A percentile compares a stretch with the other conserved stretches of the same genome.
These are phyloP conservation scores for Hawksworthiomyces lignivorus DNA, from an alignment of 2,329 filamentous ascomycete species.

Conservation along the genomic window DNA sequence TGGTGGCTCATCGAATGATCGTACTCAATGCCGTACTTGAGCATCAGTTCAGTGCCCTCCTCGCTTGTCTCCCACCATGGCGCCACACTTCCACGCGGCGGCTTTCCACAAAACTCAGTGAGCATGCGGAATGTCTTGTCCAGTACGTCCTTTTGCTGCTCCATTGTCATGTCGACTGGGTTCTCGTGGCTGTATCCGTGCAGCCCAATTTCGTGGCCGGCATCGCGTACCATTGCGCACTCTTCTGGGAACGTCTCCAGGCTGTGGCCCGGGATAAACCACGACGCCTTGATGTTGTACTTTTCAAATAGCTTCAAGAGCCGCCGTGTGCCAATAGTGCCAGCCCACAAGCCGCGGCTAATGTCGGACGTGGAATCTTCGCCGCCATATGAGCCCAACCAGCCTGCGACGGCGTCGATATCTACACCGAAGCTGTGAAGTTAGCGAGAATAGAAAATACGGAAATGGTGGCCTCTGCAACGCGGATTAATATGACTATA, in stretches of 20 bases:
- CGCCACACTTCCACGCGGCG: conserved; percentile 63
- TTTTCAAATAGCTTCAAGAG: conserved; percentile 65
- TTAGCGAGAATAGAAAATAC: conserved; percentile 6
- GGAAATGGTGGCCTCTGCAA: too few species aligned
- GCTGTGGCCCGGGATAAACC: conserved; percentile 43
- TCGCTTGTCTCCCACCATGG: conserved; percentile 68
- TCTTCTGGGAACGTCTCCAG: conserved; percentile 43
- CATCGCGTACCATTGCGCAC: conserved; percentile 35
- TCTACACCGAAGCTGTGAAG: conserved; percentile 57
- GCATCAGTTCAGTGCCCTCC: conserved; percentile 57
- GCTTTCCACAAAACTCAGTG: conserved; percentile 64
- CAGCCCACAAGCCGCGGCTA: conserved; percentile 60
- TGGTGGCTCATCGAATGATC: conserved; percentile 61
- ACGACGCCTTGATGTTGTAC: conserved; percentile 60
- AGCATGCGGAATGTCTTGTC: conserved; percentile 67
- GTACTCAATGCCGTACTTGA: conserved; percentile 62
- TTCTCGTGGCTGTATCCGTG: conserved; percentile 28
- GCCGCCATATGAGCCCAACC: conserved; percentile 68
- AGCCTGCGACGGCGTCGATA: conserved; percentile 68
- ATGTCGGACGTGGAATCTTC: conserved; percentile 67
- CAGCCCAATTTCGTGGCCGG: conserved; percentile 43
- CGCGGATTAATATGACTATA: too few species aligned
- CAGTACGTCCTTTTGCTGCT: conserved; percentile 68
- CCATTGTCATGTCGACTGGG: conserved; percentile 51
- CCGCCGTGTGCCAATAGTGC: conserved; percentile 56